Evolutionary conservation across 164 flowering plant genomes (phyloP).

Genomic region (Magnolia sinica): DNA sequence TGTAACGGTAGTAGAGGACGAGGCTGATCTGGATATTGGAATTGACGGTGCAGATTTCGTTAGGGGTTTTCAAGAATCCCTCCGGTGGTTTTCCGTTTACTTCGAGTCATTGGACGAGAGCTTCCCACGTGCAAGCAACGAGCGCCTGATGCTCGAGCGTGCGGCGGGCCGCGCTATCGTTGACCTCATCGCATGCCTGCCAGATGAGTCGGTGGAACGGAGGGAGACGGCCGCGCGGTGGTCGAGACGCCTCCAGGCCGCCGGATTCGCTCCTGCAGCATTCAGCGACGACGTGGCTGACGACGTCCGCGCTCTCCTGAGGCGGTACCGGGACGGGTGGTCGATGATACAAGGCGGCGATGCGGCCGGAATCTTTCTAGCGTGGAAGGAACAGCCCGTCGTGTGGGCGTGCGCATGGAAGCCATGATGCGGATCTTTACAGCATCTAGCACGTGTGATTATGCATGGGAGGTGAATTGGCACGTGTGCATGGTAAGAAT

Average conservation of each 20-base stretch:
- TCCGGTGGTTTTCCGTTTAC: slow-evolving; percentile 78
- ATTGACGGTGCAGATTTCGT: slow-evolving; percentile 58
- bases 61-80: slow-evolving; percentile 58
- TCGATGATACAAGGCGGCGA: slow-evolving; percentile 46
- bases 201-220: slow-evolving; percentile 57
- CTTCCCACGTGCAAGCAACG: slow-evolving; percentile 72
- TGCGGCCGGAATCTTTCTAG: slow-evolving; percentile 68
- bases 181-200: slow-evolving; percentile 66
- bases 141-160: slow-evolving; percentile 79
- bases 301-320: slow-evolving; percentile 73
- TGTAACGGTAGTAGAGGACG: slow-evolving; percentile 85
- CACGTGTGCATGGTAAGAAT: slow-evolving; percentile 27
- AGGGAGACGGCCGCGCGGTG: slow-evolving; percentile 72
- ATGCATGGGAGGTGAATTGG: not conserved
- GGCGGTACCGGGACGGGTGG: slow-evolving; percentile 95
- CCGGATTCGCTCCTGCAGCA: slow-evolving; percentile 43
- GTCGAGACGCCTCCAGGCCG: slow-evolving; percentile 49
- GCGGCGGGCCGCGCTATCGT: slow-evolving; percentile 72
- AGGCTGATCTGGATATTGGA: slow-evolving; percentile 69
- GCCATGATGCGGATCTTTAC: slow-evolving; percentile 27
- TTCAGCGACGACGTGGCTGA: slow-evolving; percentile 85
- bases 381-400: slow-evolving; percentile 88
- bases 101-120: slow-evolving; percentile 82
- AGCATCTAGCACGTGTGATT: not conserved
- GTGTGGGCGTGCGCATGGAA: slow-evolving; percentile 94